Conservation (phyloP, 2,329 filamentous ascomycete species). For the Lasiodiplodia sp. region DNA sequence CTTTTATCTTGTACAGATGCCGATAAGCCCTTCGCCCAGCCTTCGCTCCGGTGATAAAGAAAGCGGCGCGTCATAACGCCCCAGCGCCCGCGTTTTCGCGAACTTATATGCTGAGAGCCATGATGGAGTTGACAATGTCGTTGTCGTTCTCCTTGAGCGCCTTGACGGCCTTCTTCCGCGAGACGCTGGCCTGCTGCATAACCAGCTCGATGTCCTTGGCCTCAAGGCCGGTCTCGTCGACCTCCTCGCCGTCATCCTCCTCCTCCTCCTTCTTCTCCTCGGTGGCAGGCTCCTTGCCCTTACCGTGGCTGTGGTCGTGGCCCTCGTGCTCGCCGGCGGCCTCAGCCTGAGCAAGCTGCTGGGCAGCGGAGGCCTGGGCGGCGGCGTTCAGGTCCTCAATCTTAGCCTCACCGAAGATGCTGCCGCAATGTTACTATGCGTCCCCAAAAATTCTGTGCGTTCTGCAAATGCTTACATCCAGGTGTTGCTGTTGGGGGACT, state of each 20-base stretch:
- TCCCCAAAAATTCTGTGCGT: conserved; percentile 9
- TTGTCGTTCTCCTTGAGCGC: conserved; percentile 99
- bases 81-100: conserved; percentile 10
- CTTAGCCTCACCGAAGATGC: conserved; percentile 99
- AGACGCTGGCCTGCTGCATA: conserved; percentile 97
- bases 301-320: conserved; percentile 60
- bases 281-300: conserved; percentile 64
- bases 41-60: conserved; percentile 15
- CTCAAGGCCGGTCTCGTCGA: conserved; percentile 92
- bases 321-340: conserved; percentile 70
- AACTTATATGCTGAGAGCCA: conserved; percentile 75
- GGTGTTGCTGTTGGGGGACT: conserved; percentile 98
- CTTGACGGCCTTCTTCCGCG: conserved; percentile 98
- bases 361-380: conserved; percentile 92
- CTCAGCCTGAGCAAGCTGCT: conserved; percentile 85
- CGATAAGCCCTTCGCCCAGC: conserved; percentile 28
- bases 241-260: conserved; percentile 94
- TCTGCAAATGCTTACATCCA: conserved; percentile 81
- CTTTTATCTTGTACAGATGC: conserved; percentile 28
- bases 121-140: conserved; percentile 99
- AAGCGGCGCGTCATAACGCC: conserved; percentile 10
- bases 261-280: conserved; percentile 74
- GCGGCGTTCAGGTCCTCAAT: conserved; percentile 99
- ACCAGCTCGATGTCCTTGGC: conserved; percentile 99
- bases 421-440: conserved; percentile 51